Conservation (phyloP, 2,329 filamentous ascomycete species). For the Didymella keratinophila region DNA sequence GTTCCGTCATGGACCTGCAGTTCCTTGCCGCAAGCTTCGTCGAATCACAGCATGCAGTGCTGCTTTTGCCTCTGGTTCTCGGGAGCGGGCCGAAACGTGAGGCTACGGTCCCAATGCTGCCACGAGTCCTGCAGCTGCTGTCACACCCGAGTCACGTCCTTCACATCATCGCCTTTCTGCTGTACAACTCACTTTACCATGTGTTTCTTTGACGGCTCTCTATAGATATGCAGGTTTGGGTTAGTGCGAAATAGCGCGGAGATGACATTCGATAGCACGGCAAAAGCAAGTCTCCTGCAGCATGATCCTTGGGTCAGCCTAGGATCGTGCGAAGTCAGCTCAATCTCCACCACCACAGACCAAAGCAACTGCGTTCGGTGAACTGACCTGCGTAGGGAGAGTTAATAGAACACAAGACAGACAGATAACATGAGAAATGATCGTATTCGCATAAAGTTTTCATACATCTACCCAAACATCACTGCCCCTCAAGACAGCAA, state of each 20-base stretch:
- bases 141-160: slow-evolving; percentile 3
- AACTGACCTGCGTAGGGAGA: background rate
- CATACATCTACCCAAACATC: slow-evolving; percentile 14
- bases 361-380: too few relatives aligned
- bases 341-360: background rate
- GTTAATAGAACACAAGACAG: background rate
- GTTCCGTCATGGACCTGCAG: slow-evolving; percentile 14
- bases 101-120: slow-evolving; percentile 18
- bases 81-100: slow-evolving; percentile 19
- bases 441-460: slow-evolving; percentile 17
- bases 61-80: slow-evolving; percentile 13
- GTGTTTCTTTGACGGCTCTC: slow-evolving; percentile 10
- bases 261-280: slow-evolving; percentile 14
- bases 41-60: slow-evolving; percentile 16
- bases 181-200: slow-evolving; percentile 4
- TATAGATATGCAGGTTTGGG: background rate
- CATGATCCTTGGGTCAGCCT: slow-evolving; percentile 6
- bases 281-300: slow-evolving; percentile 13
- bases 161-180: background rate
- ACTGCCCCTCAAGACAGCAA: slow-evolving; percentile 6
- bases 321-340: slow-evolving; percentile 6
- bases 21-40: slow-evolving; percentile 14
- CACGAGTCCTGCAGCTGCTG: slow-evolving; percentile 10
- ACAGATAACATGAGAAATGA: background rate
- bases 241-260: slow-evolving; percentile 5